Base-by-base conservation (phyloP, 306 rosid genomes). In the Oxytropis ochrocephala region DNA sequence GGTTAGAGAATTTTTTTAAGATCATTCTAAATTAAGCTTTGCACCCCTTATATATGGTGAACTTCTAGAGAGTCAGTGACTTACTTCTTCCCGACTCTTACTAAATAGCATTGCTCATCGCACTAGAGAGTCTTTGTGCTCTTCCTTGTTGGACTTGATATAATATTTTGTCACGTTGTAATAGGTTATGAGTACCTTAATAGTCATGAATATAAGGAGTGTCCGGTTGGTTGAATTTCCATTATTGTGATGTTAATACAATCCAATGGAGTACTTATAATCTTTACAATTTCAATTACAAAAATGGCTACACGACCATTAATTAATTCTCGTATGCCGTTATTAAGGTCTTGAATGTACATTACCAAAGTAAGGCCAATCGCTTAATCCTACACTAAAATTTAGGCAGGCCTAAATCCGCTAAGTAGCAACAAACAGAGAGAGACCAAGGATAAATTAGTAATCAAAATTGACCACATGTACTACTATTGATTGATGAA, bases 381-480 rank as follows among this genome's bases (percentile, higher is more conserved):
- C 44, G 10, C 12, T 39, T 0, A 27, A 69, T 11, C 18, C 42
- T 8, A 59, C n/a, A 75, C 9, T 27, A 16, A 1, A 46, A 18
- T 12, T 59, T 67, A 66, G 72, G 69, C 57, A 13, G 38, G 53
- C 81, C 85, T 46, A 72, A 81, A 81, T 66, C 0, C 66, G 80
- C 67, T 70, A 80, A 75, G 51, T 44, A 63, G 44, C 5, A 61
- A 38, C 17, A 49, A 5, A 36, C 5, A 38, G 11, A 50, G 11
- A 38, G 3, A 50, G 10, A 49, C 1, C 0, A 36, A 49, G 58
- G 6, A 67, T 64, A 54, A 39, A 61, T 5, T 33, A 19, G 44
- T 6, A 55, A 33, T 56, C 0, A 43, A 50, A 57, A 2, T 12
- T 53, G 42, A 51, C 4, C 32, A 53, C 11, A 74, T 70, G 58